Evolutionary conservation across 1,284 basidiomycete species (phyloP), one percentile per base, ranked within the genome.

Genomic region (Tilletia caries): DNA sequence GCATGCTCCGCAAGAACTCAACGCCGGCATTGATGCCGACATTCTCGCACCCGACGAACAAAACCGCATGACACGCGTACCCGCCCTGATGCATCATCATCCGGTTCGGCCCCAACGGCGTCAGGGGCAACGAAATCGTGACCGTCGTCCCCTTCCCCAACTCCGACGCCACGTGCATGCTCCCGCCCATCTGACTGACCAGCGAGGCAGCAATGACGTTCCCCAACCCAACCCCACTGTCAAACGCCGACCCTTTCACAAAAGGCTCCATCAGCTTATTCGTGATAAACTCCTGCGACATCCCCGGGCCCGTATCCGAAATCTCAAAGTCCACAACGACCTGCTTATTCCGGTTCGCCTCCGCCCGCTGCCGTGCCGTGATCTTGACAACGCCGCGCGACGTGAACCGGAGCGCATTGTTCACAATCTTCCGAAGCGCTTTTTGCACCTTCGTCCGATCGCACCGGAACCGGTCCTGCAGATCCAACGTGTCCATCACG

Each of bases 191-290:
- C 68, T 73, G 73, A 25, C 74, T 71, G 44, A 75, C 34, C 1
- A 74, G 71, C 20, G 71, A 72, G 3, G 77, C 75, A 8, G 74
- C 76, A n/a, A 79, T 76, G 20, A 76, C 75, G 67, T 76, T 73
- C 15, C 75, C 75, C 4, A 79, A 70, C 44, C 77, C 77, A 13
- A 73, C 74, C n/a, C 77, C 77, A 27, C 73, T 71, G 64, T 69
- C 67, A 69, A 79, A 78, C 32, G 71, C 67, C 44, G 76, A 74
- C 13, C 71, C 75, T 64, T 79, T 79, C 67, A 58, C 70, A 64
- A 78, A 79, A 18, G 77, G 77, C 29, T 67, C 48, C 12, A 72
- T 70, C 34, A 76, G 73, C 48, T 75, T 70, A 29, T 69, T 71
- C 25, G 60, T 64, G 68, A 69, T 70, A 29, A 76, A 76, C 13